Conservation (phyloP, 257 asterid species). For the Striga asiatica region DNA sequence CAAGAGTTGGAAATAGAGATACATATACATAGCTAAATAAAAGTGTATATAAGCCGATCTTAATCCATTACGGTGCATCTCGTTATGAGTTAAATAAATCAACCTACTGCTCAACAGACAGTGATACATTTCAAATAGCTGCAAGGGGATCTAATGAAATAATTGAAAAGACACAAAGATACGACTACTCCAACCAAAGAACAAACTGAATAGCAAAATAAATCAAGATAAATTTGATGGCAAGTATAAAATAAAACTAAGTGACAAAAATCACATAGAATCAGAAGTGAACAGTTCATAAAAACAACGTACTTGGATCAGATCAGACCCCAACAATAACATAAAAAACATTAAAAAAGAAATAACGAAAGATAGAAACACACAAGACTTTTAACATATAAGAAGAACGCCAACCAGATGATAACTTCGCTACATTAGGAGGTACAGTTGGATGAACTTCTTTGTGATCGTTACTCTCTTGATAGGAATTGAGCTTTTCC, state of each 20-base stretch:
- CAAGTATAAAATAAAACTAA: not conserved
- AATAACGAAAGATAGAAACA: not conserved
- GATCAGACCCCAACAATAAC: conserved; percentile 26
- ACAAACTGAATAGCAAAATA: conserved; percentile 7
- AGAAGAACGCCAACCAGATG: conserved; percentile 87
- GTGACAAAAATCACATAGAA: no score
- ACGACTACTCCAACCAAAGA: conserved; percentile 9
- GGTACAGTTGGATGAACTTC: conserved; percentile 46
- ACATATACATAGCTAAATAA: not conserved
- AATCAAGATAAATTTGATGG: conserved; percentile 11
- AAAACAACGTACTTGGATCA: conserved; percentile 28
- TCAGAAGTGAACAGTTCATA: conserved; percentile 12
- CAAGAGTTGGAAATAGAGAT: not conserved
- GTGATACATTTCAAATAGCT: not conserved
- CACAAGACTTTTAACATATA: no score
- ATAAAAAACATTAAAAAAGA: not conserved
- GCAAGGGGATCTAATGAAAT: conserved; percentile 28
- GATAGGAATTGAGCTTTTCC: conserved; percentile 55
- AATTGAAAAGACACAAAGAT: conserved; percentile 5
- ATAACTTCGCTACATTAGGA: conserved; percentile 61
- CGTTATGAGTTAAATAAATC: no score
- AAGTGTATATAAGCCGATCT: not conserved
- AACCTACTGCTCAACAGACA: no score
- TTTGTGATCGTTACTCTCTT: conserved; percentile 47
- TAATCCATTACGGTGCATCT: no score